These are phyloP conservation scores for Oryza punctata DNA, from an alignment of 176 grass and related monocot genomes.

Conservation along the genomic window DNA sequence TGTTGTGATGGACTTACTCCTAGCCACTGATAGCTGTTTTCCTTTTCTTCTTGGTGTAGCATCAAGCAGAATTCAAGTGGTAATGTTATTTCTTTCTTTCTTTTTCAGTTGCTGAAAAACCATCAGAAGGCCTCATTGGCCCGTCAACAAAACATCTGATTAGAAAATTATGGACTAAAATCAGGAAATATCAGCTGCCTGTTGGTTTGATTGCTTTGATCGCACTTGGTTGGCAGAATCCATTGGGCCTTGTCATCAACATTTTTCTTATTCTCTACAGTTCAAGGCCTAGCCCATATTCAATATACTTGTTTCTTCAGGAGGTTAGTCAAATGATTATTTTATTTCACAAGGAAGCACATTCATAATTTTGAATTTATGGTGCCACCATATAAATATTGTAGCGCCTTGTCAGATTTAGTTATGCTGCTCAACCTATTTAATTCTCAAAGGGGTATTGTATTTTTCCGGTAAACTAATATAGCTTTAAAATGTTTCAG, in stretches of 20 bases:
- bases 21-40: neutral
- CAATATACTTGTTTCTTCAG: slow-evolving; percentile 81
- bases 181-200: slow-evolving; percentile 76
- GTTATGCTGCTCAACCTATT: slow-evolving; percentile 10
- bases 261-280: slow-evolving; percentile 77
- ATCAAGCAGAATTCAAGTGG: slow-evolving; percentile 1
- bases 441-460: neutral
- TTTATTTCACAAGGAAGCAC: neutral
- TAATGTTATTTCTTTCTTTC: slow-evolving; percentile 2
- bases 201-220: slow-evolving; percentile 68
- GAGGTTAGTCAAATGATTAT: slow-evolving; percentile 62
- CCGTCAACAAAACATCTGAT: slow-evolving; percentile 51
- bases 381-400: neutral
- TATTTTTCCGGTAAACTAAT: slow-evolving; percentile 5
- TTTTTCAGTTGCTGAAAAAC: slow-evolving; percentile 26
- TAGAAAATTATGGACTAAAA: slow-evolving; percentile 45
- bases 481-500: slow-evolving; percentile 50
- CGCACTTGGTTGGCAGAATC: slow-evolving; percentile 62
- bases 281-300: slow-evolving; percentile 69
- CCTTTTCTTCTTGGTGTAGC: slow-evolving; percentile 10
- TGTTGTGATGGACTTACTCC: neutral
- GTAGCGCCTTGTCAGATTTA: slow-evolving; percentile 17
- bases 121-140: neutral
- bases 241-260: slow-evolving; percentile 64
- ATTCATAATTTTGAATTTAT: slow-evolving; percentile 6